These are phyloP conservation scores for Amanita subjunquillea DNA, from an alignment of 768 basidiomycete species.

Conservation along the genomic window DNA sequence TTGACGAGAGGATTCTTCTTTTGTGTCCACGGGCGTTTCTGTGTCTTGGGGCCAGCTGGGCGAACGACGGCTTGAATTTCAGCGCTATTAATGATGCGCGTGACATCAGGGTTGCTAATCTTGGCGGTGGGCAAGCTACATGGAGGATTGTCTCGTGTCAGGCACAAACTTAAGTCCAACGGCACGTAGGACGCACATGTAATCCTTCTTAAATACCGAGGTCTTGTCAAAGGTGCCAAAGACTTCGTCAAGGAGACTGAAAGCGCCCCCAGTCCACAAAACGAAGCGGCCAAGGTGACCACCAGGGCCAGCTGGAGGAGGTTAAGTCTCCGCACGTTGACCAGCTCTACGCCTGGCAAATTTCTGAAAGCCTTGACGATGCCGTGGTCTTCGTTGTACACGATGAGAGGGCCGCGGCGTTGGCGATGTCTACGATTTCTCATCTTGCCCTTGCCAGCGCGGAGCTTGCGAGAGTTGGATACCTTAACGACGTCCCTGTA, in stretches of 20 bases:
- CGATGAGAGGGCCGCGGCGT: constrained; percentile 93
- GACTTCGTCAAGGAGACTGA: constrained; percentile 85
- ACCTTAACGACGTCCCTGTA: constrained; percentile 94
- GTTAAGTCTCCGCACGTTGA: constrained; percentile 90
- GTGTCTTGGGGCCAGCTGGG: constrained; percentile 71
- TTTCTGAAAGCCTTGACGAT: constrained; percentile 99
- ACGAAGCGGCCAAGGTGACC: constrained; percentile 98
- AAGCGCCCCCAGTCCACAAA: constrained; percentile 98
- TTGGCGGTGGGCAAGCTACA: constrained; percentile 85
- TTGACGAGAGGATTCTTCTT: constrained; percentile 98
- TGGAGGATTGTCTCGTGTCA: neutral
- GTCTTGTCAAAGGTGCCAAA: constrained; percentile 92
- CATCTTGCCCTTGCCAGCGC: constrained; percentile 96
- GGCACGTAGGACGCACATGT: constrained; percentile 41
- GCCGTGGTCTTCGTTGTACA: constrained; percentile 96
- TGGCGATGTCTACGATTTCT: constrained; percentile 95
- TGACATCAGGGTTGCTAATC: constrained; percentile 94
- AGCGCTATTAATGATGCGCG: constrained; percentile 94
- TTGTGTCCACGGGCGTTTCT: constrained; percentile 96
- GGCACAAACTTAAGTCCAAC: neutral
- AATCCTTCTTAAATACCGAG: constrained; percentile 83
- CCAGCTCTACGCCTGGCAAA: constrained; percentile 94
- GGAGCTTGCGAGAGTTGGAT: constrained; percentile 92
- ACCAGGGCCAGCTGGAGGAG: constrained; percentile 97
- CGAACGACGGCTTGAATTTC: constrained; percentile 98